Base-by-base conservation (phyloP, 2,329 filamentous ascomycete species). In the Raffaelea ambrosiae region DNA sequence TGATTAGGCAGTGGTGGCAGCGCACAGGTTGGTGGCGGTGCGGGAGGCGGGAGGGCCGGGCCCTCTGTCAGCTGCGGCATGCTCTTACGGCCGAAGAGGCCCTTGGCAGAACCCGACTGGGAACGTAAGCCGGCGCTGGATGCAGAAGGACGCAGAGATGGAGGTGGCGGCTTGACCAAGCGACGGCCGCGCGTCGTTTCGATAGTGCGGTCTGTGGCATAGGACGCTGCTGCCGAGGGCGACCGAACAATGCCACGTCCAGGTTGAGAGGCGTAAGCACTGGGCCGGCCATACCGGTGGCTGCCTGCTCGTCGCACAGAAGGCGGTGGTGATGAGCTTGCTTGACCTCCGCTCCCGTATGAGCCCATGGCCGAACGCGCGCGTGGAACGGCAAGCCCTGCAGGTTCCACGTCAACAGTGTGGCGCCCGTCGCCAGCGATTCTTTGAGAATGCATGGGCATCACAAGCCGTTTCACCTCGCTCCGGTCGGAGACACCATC, bases 11-110 rank as follows among this genome's bases (percentile, higher is more conserved):
- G 66, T 0, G 76, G 76, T 18, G 76, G 76, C 20, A 80, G 65
- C 14, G 76, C 74, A 53, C 70, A 71, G 11, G 65, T 77, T 21
- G 76, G 76, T 5, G 76, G 76, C 7, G 76, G 76, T 14, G 67
- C 72, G 16, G 70, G 74, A 2, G 76, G 76, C 26, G n/a, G n/a
- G n/a, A n/a, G n/a, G n/a, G n/a, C n/a, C n/a, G 74, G 74, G 1
- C 71, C 72, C 13, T 72, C 68, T 1, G 61, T 62, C 35, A 77
- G 62, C 22, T 76, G 71, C 5, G 74, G 69, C 68, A 77, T 69
- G 59, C 74, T 77, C 48, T 69, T 66, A 22, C 72, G 65, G 46
- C 65, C 66, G 22, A 53, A 31, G 4, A 54, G 47, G 14, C 43
- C 26, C 39, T 57, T 54, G 18, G 53, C 38, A 1, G 50, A 47